Evolutionary conservation across 2,329 filamentous ascomycete species (phyloP), one percentile per base, ranked within the genome.

Genomic region (Colletotrichum cuscutae): DNA sequence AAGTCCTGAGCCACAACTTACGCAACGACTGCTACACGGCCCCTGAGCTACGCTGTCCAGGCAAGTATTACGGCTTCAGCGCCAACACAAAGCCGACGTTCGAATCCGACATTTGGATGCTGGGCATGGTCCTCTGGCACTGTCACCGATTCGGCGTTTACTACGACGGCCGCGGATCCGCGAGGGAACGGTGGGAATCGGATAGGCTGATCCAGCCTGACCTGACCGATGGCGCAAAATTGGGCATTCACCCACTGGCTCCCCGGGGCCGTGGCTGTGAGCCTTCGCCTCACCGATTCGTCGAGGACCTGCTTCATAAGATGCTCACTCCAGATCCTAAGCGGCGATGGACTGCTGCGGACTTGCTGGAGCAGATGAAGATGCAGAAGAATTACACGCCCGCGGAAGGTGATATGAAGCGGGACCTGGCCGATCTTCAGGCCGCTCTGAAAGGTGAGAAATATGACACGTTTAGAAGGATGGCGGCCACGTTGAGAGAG

Each of bases 91-190:
- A 63, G 28, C 54, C 70, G 42, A 52, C 70, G 0, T 8, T 30
- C 5, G 4, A 19, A 53, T 24, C 65, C 1, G 71, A 73, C 19
- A 28, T 73, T 26, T 73, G 71, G 71, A 69, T 71, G 71, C 56
- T 73, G 0, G 71, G 71, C 5, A 42, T 57, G 71, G 35, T 24
- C 11, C 37, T 73, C 30, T 22, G 8, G 56, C 56, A 70, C n/a
- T 56, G 57, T 19, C 71, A 71, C 22, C 54, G 32, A 4, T 54
- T 42, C 53, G 69, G 64, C n/a, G 15, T 28, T 7, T 13, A 61
- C 49, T 32, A 28, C 56, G 13, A 32, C 56, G 56, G 56, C 56
- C 56, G 56, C 26, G 24, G 56, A 12, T 49, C 56, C 32, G 24
- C 56, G 6, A 32, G 56, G 7, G 28, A 58, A 19, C 28, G 26